Evolutionary conservation across 306 rosid species (phyloP).

Genomic region (Vigna radiata): DNA sequence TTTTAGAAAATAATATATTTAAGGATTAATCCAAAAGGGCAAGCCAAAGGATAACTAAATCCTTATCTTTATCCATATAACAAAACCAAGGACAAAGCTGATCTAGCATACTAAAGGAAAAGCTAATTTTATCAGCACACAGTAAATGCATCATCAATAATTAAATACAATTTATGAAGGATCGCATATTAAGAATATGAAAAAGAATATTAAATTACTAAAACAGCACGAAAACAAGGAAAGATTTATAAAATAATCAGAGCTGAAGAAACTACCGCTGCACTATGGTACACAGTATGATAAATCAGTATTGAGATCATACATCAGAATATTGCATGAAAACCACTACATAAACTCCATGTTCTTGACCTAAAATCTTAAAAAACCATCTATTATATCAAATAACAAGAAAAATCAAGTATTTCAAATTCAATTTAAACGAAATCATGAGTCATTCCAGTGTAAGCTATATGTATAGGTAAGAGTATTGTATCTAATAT

Average conservation of each 20-base stretch:
- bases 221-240: slow-evolving; percentile 17
- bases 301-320: slow-evolving; percentile 32
- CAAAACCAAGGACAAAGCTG: slow-evolving; percentile 20
- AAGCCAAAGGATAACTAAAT: slow-evolving; percentile 33
- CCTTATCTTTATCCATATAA: neutral
- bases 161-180: neutral
- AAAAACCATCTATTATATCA: slow-evolving; percentile 17
- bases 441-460: slow-evolving; percentile 7
- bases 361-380: slow-evolving; percentile 25
- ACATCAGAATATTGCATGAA: slow-evolving; percentile 14
- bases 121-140: neutral
- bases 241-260: slow-evolving; percentile 31
- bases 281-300: neutral
- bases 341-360: slow-evolving; percentile 28
- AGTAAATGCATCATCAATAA: slow-evolving; percentile 9
- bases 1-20: neutral
- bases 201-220: neutral
- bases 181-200: neutral
- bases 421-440: slow-evolving; percentile 2
- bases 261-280: slow-evolving; percentile 2
- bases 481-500: slow-evolving; percentile 13
- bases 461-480: neutral
- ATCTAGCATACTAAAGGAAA: slow-evolving; percentile 15
- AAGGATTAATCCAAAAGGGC: slow-evolving; percentile 4
- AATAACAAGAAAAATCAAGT: slow-evolving; percentile 19